Base-by-base conservation (phyloP, 352 stramenopile genomes). In the Globisporangium nodosum region DNA sequence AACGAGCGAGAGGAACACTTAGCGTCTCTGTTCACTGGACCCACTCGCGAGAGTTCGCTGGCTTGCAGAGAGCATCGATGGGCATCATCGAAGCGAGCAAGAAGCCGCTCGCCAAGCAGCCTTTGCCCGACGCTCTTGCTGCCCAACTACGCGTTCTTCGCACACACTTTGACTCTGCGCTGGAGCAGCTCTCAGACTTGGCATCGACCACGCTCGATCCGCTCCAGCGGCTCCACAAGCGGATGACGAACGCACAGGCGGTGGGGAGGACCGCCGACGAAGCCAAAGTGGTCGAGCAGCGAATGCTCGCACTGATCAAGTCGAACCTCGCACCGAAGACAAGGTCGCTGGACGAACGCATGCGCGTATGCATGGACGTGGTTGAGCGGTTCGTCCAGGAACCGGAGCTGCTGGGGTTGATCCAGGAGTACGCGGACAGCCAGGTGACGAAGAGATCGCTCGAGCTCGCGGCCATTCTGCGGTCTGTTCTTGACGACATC, bases 211-310 rank as follows among this genome's bases (percentile, higher is more conserved):
- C 74, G 3, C 48, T 89, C 2, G 76, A 89, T 27, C 79, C 77
- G n/a, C 68, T 90, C 30, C 43, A 76, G 45, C 71, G 68, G 0
- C 63, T 90, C 24, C 60, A 73, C 43, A 78, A 71, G n/a, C 70
- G 73, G 0, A 69, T 78, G 56, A 27, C 65, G 5, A 66, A 74
- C 0, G 79, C 82, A 1, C 74, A 81, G n/a, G 60, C 54, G 0
- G 68, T 52, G 5, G 76, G 74, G 0, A 73, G 65, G 20, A 92
- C 77, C n/a, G 79, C 82, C 5, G 82, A 92, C 39, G 82, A 92
- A 64, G 82, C 79, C 0, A 89, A 92, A 58, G 68, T 87, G 31
- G 66, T 88, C 3, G 82, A 90, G 54, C 68, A 80, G 45, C 76
- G 82, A 30, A 68, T 90, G 21, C 40, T 69, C 7, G 68, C 61